phyloP scores from a whole-genome alignment of 108 stramenopile genomes.

The Cylindrotheca closterium region DNA sequence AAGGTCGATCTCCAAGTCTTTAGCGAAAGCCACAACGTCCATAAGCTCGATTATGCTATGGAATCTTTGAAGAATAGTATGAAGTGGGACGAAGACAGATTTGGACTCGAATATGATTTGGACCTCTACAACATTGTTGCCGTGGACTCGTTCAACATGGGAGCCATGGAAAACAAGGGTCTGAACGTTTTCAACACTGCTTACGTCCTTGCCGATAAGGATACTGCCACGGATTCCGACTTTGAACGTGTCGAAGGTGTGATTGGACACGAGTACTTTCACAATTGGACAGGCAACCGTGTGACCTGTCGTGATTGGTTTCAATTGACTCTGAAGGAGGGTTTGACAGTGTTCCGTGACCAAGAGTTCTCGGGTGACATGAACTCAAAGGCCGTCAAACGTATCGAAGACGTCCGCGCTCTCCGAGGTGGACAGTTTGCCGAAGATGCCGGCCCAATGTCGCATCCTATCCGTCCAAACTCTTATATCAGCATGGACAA shows the following conservation, averaged over 20 bases:
- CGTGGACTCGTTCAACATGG: slow-evolving; percentile 89
- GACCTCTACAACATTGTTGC: slow-evolving; percentile 96
- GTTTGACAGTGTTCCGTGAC: slow-evolving; percentile 96
- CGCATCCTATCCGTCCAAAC: slow-evolving; percentile 97
- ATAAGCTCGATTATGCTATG: slow-evolving; percentile 89
- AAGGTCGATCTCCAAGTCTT: slow-evolving; percentile 82
- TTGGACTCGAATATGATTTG: slow-evolving; percentile 94
- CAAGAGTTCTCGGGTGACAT: slow-evolving; percentile 92
- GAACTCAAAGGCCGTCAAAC: slow-evolving; percentile 89
- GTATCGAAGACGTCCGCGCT: slow-evolving; percentile 87
- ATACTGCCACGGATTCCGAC: slow-evolving; percentile 90
- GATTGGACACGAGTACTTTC: slow-evolving; percentile 97
- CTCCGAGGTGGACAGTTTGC: slow-evolving; percentile 87
- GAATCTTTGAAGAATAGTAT: slow-evolving; percentile 82
- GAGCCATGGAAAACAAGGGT: slow-evolving; percentile 98
- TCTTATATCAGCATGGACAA: slow-evolving; percentile 95
- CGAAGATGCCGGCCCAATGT: slow-evolving; percentile 93
- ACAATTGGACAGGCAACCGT: slow-evolving; percentile 97
- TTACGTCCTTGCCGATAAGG: slow-evolving; percentile 89
- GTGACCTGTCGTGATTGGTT: slow-evolving; percentile 99
- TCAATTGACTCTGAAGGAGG: slow-evolving; percentile 97
- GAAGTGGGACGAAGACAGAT: slow-evolving; percentile 97
- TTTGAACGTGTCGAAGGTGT: slow-evolving; percentile 91
- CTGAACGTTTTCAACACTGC: slow-evolving; percentile 97
- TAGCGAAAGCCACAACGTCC: slow-evolving; percentile 82